Evolutionary conservation across 306 rosid genomes (phyloP), one percentile per base, ranked within the genome.

Genomic region (Macrotyloma uniflorum): DNA sequence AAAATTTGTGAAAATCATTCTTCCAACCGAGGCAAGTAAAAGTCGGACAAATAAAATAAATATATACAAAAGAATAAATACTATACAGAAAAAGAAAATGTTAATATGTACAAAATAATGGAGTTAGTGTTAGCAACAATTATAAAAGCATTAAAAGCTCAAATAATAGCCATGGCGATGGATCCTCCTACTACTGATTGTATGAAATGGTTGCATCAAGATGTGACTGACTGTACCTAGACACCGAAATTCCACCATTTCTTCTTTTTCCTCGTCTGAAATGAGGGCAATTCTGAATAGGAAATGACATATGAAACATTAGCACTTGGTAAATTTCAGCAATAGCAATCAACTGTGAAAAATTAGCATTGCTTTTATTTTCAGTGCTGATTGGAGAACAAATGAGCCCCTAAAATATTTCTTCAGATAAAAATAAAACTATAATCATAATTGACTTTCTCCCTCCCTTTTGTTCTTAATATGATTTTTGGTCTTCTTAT

Each of bases 241-340:
- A 24, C 75, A 35, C 74, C 72, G 11, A 83, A 77, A 75, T 85
- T 84, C 98, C 93, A 95, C 98, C 97, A 92, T 83, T 57, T 92
- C 88, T 87, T 91, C 91, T 93, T 92, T 78, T 84, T 95, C 96
- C 61, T 88, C 33, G 43, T 11, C 38, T 59, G 35, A 70, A 19
- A 16, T 12, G 82, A 58, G 24, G 96, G 96, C 54, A 88, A 81
- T 45, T 88, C 91, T 88, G 84, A 67, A 83, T 13, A 46, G 8
- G 67, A 75, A 75, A 81, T 66, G 5, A 62, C 66, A 82, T 59
- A 45, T 12, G 51, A 38, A 15, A 76, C n/a, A 75, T 58, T n/a
- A 58, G 47, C 38, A 38, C 47, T 20, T 22, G 14, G 38, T 54
- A 12, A 59, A n/a, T 36, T 36, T 36, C 42, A n/a, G 28, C 28